Evolutionary conservation across 768 basidiomycete species (phyloP).

Genomic region (Suillus discolor): DNA sequence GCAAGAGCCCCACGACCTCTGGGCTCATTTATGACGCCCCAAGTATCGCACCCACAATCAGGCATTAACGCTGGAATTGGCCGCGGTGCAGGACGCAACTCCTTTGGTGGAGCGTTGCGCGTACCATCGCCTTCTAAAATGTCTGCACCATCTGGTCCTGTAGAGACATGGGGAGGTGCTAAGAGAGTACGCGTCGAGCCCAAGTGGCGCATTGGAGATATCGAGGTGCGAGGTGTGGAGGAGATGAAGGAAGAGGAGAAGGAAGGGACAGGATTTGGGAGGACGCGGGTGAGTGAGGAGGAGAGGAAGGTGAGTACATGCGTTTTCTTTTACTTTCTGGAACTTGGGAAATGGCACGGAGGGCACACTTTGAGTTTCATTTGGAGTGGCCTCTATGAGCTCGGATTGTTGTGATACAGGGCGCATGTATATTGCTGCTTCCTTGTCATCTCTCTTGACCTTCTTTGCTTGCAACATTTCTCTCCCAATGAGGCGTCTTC

Average conservation of each 20-base stretch:
- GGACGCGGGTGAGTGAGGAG: slow-evolving; percentile 15
- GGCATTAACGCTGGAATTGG: slow-evolving; percentile 9
- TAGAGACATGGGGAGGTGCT: slow-evolving; percentile 4
- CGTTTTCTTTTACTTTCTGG: not conserved
- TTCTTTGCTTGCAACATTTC: not conserved
- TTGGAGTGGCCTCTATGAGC: not conserved
- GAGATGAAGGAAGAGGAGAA: slow-evolving; percentile 16
- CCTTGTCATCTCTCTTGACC: not conserved
- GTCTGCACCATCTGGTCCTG: slow-evolving; percentile 36
- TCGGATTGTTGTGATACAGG: not conserved
- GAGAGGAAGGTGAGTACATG: slow-evolving; percentile 17
- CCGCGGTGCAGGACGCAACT: slow-evolving; percentile 33
- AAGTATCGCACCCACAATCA: slow-evolving; percentile 29
- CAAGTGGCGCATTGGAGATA: slow-evolving; percentile 59
- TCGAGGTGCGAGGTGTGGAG: slow-evolving; percentile 23
- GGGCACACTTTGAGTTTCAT: too few species aligned
- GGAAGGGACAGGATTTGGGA: not conserved
- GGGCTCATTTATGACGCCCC: slow-evolving; percentile 61
- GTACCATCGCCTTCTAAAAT: slow-evolving; percentile 6
- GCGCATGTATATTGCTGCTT: not conserved
- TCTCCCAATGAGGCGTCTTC: not conserved
- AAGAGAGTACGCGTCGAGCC: slow-evolving; percentile 50
- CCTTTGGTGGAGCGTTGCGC: slow-evolving; percentile 40
- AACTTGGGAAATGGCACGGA: not conserved
- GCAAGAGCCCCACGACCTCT: slow-evolving; percentile 21